Percentiles rank a stretch among this genome's conserved stretches.
Conservation (phyloP, 2,329 filamentous ascomycete species). For the Alternaria conjuncta region DNA sequence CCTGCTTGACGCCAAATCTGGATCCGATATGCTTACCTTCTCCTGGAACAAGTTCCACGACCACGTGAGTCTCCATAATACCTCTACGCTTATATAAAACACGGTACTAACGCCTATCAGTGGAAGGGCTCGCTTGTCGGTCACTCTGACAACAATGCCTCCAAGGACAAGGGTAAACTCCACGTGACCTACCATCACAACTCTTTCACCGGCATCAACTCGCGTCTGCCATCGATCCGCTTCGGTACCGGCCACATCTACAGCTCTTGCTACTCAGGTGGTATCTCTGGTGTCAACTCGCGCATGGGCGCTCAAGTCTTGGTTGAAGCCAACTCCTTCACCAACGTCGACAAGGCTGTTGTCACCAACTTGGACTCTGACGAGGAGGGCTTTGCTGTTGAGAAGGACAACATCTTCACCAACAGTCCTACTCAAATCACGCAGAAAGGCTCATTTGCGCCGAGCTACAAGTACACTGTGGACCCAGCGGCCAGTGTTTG, state of each 20-base stretch:
- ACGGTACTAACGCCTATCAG: constrained; percentile 17
- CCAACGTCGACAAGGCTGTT: constrained; percentile 64
- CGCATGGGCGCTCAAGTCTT: constrained; percentile 54
- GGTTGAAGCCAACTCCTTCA: constrained; percentile 59
- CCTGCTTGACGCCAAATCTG: constrained; percentile 68
- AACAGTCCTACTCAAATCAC: constrained; percentile 55
- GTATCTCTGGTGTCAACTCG: constrained; percentile 51
- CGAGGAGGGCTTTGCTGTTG: constrained; percentile 56
- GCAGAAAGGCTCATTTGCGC: constrained; percentile 57
- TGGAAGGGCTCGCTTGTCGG: constrained; percentile 68
- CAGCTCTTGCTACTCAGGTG: constrained; percentile 55
- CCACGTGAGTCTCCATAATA: constrained; percentile 49
- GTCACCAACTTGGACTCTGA: constrained; percentile 64
- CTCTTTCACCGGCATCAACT: constrained; percentile 68
- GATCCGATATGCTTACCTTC: constrained; percentile 65
- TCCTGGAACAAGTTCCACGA: constrained; percentile 61
- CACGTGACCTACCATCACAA: constrained; percentile 72
- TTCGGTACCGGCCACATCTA: constrained; percentile 71
- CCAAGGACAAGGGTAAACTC: constrained; percentile 64
- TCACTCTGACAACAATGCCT: constrained; percentile 41
- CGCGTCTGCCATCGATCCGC: constrained; percentile 66
- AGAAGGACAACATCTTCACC: constrained; percentile 53
- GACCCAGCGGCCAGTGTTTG: constrained; percentile 36
- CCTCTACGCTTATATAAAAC: background rate
- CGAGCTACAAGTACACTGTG: constrained; percentile 61